Evolutionary conservation across 2,329 filamentous ascomycete genomes (phyloP).

Genomic region (Exophiala sp.): DNA sequence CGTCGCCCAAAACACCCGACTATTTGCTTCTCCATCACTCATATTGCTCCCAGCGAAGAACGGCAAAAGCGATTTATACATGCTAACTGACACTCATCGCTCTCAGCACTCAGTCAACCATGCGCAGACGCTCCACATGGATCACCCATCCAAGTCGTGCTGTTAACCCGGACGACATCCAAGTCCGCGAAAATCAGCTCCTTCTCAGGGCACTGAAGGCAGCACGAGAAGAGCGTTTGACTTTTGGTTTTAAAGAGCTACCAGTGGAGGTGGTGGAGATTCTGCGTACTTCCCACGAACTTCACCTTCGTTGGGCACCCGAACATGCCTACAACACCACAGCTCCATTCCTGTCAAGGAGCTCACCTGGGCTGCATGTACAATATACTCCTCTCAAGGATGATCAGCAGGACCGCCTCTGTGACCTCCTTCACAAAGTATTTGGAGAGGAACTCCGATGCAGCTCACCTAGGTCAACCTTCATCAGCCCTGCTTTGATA

Average conservation of each 20-base stretch:
- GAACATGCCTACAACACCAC: conserved; percentile 55
- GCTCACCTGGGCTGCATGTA: conserved; percentile 77
- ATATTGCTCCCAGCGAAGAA: not conserved
- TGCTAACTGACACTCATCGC: not conserved
- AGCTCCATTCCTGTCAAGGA: conserved; percentile 68
- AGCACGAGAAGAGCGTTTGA: conserved; percentile 75
- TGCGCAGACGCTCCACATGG: conserved; percentile 22
- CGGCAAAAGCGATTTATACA: not conserved
- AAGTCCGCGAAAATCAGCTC: conserved; percentile 53
- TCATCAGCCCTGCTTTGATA: conserved; percentile 56
- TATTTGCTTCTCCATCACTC: not conserved
- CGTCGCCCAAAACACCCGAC: no score
- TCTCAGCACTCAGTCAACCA: not conserved
- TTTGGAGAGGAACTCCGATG: conserved; percentile 60
- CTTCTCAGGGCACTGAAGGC: conserved; percentile 61
- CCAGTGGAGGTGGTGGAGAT: conserved; percentile 59
- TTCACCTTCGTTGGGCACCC: conserved; percentile 78
- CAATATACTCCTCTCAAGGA: conserved; percentile 61
- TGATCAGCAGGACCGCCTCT: conserved; percentile 46
- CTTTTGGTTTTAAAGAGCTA: conserved; percentile 69
- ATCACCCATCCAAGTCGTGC: conserved; percentile 22
- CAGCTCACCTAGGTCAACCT: conserved; percentile 51
- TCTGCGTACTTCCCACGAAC: conserved; percentile 63
- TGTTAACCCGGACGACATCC: conserved; percentile 61
- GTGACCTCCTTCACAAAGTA: conserved; percentile 54